Evolutionary conservation across 257 asterid species (phyloP).

Genomic region (Solanum pennellii): DNA sequence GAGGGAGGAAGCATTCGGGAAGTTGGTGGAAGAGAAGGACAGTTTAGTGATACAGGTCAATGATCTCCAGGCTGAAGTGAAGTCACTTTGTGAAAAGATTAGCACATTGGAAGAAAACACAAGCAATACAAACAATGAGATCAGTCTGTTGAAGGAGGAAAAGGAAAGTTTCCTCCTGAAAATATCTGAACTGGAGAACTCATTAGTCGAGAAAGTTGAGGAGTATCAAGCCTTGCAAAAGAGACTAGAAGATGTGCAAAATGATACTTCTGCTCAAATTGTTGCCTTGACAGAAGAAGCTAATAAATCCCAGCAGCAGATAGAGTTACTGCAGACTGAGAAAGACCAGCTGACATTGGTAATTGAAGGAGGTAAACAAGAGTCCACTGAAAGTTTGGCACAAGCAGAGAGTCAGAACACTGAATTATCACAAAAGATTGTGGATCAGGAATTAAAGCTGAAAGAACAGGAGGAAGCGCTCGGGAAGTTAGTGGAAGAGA

Average conservation of each 20-base stretch:
- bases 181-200: conserved; percentile 30
- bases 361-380: conserved; percentile 42
- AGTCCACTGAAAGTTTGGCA: conserved; percentile 22
- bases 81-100: conserved; percentile 13
- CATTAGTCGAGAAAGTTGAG: conserved; percentile 23
- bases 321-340: conserved; percentile 36
- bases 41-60: conserved; percentile 11
- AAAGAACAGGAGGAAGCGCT: conserved; percentile 42
- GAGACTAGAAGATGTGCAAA: conserved; percentile 38
- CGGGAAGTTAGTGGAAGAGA: conserved; percentile 32
- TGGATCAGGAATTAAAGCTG: conserved; percentile 33
- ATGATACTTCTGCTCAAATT: conserved; percentile 31
- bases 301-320: conserved; percentile 28
- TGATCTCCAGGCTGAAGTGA: conserved; percentile 28
- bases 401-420: conserved; percentile 30
- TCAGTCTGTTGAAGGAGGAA: conserved; percentile 3
- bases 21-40: conserved; percentile 32
- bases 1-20: conserved; percentile 31
- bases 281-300: conserved; percentile 26
- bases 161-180: conserved; percentile 8
- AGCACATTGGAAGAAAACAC: conserved; percentile 27
- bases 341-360: conserved; percentile 34
- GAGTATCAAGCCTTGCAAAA: conserved; percentile 26
- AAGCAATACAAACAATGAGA: conserved; percentile 13
- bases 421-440: conserved; percentile 38